Evolutionary conservation across 345 rosid species (phyloP).

Genomic region (Camelina hispida): DNA sequence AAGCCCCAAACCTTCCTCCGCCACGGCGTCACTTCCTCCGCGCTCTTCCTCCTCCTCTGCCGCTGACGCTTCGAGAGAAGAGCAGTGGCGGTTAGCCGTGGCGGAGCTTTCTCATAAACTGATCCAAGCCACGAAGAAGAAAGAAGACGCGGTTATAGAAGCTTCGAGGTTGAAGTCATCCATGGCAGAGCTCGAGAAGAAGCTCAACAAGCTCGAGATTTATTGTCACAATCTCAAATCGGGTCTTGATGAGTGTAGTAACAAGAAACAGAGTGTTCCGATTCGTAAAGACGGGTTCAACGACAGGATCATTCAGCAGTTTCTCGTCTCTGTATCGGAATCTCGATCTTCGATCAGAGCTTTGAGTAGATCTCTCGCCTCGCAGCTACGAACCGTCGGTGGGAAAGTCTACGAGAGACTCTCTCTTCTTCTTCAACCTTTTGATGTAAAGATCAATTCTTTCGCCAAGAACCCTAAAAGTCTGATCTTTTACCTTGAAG

Average conservation of each 20-base stretch:
- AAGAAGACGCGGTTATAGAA: slow-evolving; percentile 81
- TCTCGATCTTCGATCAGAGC: slow-evolving; percentile 65
- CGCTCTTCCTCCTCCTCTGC: slow-evolving; percentile 40
- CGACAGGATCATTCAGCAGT: slow-evolving; percentile 67
- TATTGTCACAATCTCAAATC: slow-evolving; percentile 80
- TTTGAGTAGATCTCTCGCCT: slow-evolving; percentile 67
- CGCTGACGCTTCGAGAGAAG: slow-evolving; percentile 56
- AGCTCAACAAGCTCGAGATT: slow-evolving; percentile 84
- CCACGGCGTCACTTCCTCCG: slow-evolving; percentile 29
- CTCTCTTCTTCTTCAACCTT: slow-evolving; percentile 72
- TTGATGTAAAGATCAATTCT: slow-evolving; percentile 62
- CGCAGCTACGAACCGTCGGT: slow-evolving; percentile 69
- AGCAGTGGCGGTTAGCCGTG: slow-evolving; percentile 71
- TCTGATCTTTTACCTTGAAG: slow-evolving; percentile 66
- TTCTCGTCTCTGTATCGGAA: slow-evolving; percentile 69
- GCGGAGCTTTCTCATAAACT: slow-evolving; percentile 90
- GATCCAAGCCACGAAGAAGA: slow-evolving; percentile 74
- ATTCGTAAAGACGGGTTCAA: slow-evolving; percentile 38
- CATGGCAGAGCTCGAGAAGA: slow-evolving; percentile 94
- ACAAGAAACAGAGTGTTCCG: slow-evolving; percentile 43
- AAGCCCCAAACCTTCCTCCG: slow-evolving; percentile 57
- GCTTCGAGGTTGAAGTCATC: slow-evolving; percentile 78
- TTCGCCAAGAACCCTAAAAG: slow-evolving; percentile 65
- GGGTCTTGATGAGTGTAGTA: slow-evolving; percentile 70
- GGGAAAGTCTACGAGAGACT: slow-evolving; percentile 63